Base-by-base conservation (phyloP, 2,329 filamentous ascomycete species). In the Berkeleyomyces basicola region DNA sequence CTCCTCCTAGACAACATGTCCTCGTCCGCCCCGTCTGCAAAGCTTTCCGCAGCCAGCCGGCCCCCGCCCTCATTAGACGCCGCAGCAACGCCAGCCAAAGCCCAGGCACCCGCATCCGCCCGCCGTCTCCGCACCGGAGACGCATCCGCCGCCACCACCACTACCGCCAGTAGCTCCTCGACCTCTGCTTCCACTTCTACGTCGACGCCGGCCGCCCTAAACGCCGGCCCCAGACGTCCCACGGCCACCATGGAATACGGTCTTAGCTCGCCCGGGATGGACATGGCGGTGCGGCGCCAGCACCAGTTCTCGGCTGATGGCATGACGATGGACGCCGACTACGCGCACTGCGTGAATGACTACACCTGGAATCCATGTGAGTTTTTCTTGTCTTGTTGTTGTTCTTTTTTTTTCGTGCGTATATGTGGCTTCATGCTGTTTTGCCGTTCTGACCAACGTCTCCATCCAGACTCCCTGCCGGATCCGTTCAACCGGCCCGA, bases 401-500 rank as follows among this genome's bases (percentile, higher is more conserved):
- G 7, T 5, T 7, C 39, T 16, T 42, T 23, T 14, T 16, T 4
- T 23, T 11, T n/a, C 9, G 23, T 39, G 7, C n/a, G 39, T 14
- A 47, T 5, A 23, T 39, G 7, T 23, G 16, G 23, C 1, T 58
- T 16, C n/a, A 39, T 16, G 9, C 14, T 10, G 31, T 40, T 10
- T 5, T 36, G 23, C 23, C 23, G 23, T 23, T 23, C 23, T 23
- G 23, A 23, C 23, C 23, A 2, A 23, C 2, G 23, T 23, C 23
- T 23, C 23, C 23, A 23, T 55, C 7, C 37, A 64, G 63, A 64
- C 40, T 55, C 49, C 46, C 39, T 64, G 11, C 16, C 53, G 3
- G 63, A 64, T 37, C 63, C 63, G n/a, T 64, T 64, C 39, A 61
- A 62, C 40, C 53, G 42, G 9, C 59, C 63, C 4, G 44, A 61